A percentile compares a stretch with the other conserved stretches of the same genome.
These are phyloP conservation scores for Sporobolomyces pararoseus DNA, from an alignment of 768 basidiomycete species.

Conservation along the genomic window DNA sequence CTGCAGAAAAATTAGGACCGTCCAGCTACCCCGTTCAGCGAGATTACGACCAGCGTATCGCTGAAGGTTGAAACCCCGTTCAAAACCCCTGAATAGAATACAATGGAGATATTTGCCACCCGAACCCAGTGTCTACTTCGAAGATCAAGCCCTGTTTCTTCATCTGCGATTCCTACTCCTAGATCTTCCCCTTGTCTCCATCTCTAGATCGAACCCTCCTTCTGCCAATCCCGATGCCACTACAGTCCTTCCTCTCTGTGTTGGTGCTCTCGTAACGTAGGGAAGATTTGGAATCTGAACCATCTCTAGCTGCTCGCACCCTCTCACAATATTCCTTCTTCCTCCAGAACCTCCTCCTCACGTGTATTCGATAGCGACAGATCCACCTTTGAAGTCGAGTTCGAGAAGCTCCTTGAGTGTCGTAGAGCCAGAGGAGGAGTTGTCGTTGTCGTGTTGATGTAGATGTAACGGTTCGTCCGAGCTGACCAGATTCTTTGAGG, in stretches of 20 bases:
- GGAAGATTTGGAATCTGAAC: background rate
- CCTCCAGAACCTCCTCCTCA: background rate
- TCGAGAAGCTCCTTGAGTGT: background rate
- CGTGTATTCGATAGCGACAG: background rate
- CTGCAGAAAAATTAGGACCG: background rate
- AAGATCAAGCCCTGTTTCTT: too few species aligned
- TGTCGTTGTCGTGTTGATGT: background rate
- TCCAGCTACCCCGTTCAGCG: too few species aligned
- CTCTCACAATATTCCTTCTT: background rate
- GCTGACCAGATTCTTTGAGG: slow-evolving; percentile 12
- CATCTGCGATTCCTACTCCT: background rate
- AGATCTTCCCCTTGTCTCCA: background rate
- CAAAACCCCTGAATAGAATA: too few species aligned
- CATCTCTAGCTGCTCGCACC: background rate
- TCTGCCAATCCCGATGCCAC: background rate
- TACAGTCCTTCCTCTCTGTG: background rate
- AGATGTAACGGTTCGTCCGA: slow-evolving; percentile 13
- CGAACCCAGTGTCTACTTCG: too few species aligned
- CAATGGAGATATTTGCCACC: too few species aligned
- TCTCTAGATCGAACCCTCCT: background rate
- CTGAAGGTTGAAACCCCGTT: too few species aligned
- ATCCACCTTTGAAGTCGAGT: background rate
- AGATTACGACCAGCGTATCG: too few species aligned
- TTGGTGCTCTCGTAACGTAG: slow-evolving; percentile 5
- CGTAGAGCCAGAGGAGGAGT: background rate